Evolutionary conservation across 345 rosid species (phyloP), one percentile per base, ranked within the genome.

Genomic region (Gossypium stocksii): DNA sequence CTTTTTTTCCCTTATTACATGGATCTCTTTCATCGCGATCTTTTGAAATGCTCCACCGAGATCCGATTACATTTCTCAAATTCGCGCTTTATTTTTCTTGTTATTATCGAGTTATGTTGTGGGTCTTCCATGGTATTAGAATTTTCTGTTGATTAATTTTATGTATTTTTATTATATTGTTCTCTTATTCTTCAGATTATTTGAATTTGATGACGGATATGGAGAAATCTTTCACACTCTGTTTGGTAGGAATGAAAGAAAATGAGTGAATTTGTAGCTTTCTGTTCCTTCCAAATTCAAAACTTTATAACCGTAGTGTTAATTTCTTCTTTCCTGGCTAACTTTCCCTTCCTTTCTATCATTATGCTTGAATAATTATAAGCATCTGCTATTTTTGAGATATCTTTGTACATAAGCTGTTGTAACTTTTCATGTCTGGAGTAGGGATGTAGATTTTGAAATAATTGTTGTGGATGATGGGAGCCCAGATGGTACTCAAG

Each of bases 401-500:
- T 48, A 23, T 67, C 22, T 15, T 3, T 19, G 17, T 16, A 8
- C 8, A 17, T 16, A 46, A 49, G 9, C 72, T 49, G 58, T 68
- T 68, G 20, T 9, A 29, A 68, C 43, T 23, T 17, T 17, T 34
- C 29, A 20, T 54, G 66, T 2, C 23, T 46, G 41, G 58, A 44
- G 46, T 45, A 91, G 97, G 80, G 90, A 88, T 84, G 89, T 88
- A 38, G 91, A 95, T 75, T 93, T 91, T 71, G 98, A 95, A 83
- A 85, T 91, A 56, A 89, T 93, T 74, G 84, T 95, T 62, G 99
- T 95, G 79, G 99, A 95, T 74, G 99, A 93, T 79, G 97, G 98
- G 81, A 95, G 99, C 73, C 99, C 97, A 25, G 99, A 93, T 77
- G 99, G 94, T 52, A 94, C 98, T 29, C 98, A 95, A 72, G 98